Conservation (phyloP, 768 basidiomycete species). For the Lactifluus pinguis region DNA sequence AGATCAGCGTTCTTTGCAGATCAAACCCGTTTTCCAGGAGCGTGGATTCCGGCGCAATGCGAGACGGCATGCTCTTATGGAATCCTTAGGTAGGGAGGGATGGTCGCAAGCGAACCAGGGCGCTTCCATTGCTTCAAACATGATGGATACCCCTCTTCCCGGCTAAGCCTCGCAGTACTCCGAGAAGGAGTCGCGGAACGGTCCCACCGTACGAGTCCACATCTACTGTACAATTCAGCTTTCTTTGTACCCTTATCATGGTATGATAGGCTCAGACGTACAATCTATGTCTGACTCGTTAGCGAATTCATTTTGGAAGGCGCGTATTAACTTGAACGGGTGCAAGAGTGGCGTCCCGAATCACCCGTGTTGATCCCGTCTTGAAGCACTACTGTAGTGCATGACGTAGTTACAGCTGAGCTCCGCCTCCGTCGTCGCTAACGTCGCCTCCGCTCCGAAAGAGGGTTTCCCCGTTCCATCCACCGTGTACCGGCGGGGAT, state of each 20-base stretch:
- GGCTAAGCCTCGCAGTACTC: neutral
- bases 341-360: neutral
- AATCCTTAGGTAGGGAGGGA: neutral
- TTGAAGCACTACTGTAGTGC: neutral
- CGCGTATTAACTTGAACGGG: neutral
- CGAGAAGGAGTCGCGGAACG: neutral
- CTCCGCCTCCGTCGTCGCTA: neutral
- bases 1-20: neutral
- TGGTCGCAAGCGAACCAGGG: neutral
- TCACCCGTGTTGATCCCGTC: neutral
- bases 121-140: neutral
- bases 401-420: neutral
- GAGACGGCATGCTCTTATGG: neutral
- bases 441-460: neutral
- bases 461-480: neutral
- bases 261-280: neutral
- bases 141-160: neutral
- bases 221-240: neutral
- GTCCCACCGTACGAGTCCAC: too few species aligned
- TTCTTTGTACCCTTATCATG: neutral
- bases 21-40: neutral
- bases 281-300: neutral
- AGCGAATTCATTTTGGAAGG: neutral
- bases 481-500: neutral
- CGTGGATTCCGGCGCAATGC: neutral